These are phyloP conservation scores for Berkeleyomyces basicola DNA, from an alignment of 2,329 filamentous ascomycete genomes.

Conservation along the genomic window DNA sequence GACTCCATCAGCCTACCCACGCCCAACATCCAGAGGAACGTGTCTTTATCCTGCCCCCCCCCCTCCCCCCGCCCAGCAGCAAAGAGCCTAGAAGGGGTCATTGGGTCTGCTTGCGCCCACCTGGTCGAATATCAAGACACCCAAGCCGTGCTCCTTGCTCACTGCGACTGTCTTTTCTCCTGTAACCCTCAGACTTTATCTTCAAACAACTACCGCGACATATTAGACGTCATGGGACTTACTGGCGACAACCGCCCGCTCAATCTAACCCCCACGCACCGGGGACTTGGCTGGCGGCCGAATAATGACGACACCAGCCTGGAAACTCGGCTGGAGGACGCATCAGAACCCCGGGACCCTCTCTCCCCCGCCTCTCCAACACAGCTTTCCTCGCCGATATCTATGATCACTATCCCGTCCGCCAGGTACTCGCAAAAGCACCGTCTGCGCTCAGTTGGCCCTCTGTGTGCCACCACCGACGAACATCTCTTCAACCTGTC, in stretches of 20 bases:
- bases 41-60: too few relatives aligned
- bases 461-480: constrained; percentile 19
- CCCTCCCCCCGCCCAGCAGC: too few relatives aligned
- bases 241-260: constrained; percentile 10
- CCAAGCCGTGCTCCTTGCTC: background rate
- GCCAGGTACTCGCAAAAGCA: constrained; percentile 4
- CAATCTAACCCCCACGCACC: constrained; percentile 7
- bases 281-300: constrained; percentile 8
- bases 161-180: background rate
- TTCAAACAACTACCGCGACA: background rate
- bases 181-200: background rate
- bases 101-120: background rate
- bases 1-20: too few relatives aligned
- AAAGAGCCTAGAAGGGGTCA: too few relatives aligned
- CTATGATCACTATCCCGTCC: constrained; percentile 29
- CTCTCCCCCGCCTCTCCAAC: constrained; percentile 12
- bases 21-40: too few relatives aligned
- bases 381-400: constrained; percentile 19
- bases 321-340: background rate
- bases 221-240: constrained; percentile 4
- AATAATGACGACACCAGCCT: background rate
- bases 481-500: constrained; percentile 41
- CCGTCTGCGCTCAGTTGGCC: background rate
- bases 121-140: too few relatives aligned
- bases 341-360: constrained; percentile 5